A percentile compares a stretch with the other conserved stretches of the same genome.
phyloP scores from a whole-genome alignment of 108 stramenopile genomes.

The Nitzschia sp. region DNA sequence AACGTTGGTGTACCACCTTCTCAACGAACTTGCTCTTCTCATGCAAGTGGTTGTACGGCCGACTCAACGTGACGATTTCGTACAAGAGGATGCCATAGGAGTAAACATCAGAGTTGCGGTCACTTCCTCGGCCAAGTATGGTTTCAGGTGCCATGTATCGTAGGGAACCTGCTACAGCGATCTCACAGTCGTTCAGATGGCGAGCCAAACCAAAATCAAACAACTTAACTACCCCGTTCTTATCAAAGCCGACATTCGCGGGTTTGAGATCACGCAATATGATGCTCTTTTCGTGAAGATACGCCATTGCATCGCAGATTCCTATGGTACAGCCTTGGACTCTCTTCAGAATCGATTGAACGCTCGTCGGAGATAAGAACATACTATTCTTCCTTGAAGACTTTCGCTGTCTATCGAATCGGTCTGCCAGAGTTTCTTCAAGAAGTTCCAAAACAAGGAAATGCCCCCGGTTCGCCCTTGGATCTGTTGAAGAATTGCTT shows the following conservation, averaged over 20 bases:
- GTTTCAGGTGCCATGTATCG: slow-evolving; percentile 64
- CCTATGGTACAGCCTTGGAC: slow-evolving; percentile 2
- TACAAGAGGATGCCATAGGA: slow-evolving; percentile 66
- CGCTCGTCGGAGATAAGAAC: neutral
- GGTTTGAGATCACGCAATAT: slow-evolving; percentile 18
- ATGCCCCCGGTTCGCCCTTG: neutral
- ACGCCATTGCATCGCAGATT: slow-evolving; percentile 28
- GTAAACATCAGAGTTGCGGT: slow-evolving; percentile 61
- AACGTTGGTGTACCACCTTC: slow-evolving; percentile 4
- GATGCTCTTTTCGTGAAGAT: slow-evolving; percentile 16
- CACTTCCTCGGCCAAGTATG: slow-evolving; percentile 43
- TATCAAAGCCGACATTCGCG: slow-evolving; percentile 13
- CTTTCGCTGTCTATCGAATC: slow-evolving; percentile 1
- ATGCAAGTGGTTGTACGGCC: slow-evolving; percentile 39
- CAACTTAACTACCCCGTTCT: slow-evolving; percentile 8
- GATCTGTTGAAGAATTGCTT: neutral
- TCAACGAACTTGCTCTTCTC: neutral
- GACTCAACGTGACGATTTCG: slow-evolving; percentile 56
- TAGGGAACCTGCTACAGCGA: slow-evolving; percentile 20
- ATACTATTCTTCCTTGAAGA: neutral
- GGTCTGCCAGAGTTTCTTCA: slow-evolving; percentile 10
- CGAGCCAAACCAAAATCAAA: slow-evolving; percentile 68
- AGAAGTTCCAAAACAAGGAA: slow-evolving; percentile 14
- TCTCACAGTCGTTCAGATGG: slow-evolving; percentile 3
- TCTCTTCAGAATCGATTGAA: slow-evolving; percentile 6